Percentiles rank a stretch among this genome's conserved stretches.
Conservation (phyloP, 495 filamentous ascomycete genomes). For the Lepidopterella palustris region DNA sequence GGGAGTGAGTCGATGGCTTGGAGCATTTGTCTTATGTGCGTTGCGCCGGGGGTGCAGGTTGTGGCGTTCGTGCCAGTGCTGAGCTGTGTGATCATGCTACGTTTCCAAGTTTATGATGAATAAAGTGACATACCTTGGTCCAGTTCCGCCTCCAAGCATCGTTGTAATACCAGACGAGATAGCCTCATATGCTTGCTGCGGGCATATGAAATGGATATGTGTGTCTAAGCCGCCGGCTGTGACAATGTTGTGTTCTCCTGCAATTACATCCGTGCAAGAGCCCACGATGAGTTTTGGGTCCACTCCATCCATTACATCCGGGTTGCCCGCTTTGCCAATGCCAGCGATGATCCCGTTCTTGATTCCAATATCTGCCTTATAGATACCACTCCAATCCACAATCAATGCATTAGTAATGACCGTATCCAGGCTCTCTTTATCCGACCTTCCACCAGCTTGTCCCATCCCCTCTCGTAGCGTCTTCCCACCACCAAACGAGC, state of each 20-base stretch:
- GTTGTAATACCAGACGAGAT: conserved; percentile 86
- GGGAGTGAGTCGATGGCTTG: conserved; percentile 84
- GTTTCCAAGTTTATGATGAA: neutral
- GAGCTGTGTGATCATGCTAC: conserved; percentile 12
- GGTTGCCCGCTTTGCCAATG: conserved; percentile 95
- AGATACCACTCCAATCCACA: conserved; percentile 87
- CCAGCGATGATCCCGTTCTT: conserved; percentile 82
- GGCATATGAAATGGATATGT: conserved; percentile 96
- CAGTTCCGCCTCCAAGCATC: conserved; percentile 86
- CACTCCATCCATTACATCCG: conserved; percentile 92
- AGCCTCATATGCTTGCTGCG: conserved; percentile 84
- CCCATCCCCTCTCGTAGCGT: conserved; percentile 95
- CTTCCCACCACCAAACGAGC: conserved; percentile 93
- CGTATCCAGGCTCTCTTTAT: conserved; percentile 70
- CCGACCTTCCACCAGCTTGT: conserved; percentile 69
- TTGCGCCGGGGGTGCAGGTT: conserved; percentile 84
- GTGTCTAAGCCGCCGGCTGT: conserved; percentile 90
- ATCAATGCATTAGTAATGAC: conserved; percentile 91
- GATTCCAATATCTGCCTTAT: conserved; percentile 95
- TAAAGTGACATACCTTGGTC: conserved; percentile 55
- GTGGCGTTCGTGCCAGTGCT: conserved; percentile 93
- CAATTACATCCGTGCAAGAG: conserved; percentile 90
- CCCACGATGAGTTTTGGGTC: conserved; percentile 74
- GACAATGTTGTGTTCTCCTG: conserved; percentile 86
- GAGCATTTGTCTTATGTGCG: conserved; percentile 86